Evolutionary conservation across 768 basidiomycete species (phyloP).

Genomic region (Podaxis rugospora): DNA sequence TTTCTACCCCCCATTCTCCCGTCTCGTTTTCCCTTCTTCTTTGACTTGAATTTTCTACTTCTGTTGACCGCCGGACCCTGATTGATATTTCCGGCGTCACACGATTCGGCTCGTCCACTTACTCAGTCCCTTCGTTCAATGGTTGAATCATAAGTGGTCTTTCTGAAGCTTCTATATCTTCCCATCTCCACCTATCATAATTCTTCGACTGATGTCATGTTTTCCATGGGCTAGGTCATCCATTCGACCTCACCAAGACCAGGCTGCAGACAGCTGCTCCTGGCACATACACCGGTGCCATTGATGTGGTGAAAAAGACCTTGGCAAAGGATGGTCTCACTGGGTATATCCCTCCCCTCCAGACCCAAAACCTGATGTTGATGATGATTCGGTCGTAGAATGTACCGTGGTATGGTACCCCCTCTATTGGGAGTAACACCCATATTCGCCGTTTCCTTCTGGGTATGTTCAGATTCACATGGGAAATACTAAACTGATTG

Average conservation of each 20-base stretch:
- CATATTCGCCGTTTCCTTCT: conserved; percentile 97
- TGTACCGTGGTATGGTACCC: conserved; percentile 93
- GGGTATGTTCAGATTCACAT: conserved; percentile 51
- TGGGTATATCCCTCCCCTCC: conserved; percentile 51
- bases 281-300: conserved; percentile 84
- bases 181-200: background rate
- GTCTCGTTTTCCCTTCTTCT: background rate
- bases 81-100: background rate
- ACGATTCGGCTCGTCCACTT: conserved; percentile 2
- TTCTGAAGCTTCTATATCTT: background rate
- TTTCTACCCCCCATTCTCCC: background rate
- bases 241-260: conserved; percentile 97
- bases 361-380: conserved; percentile 1
- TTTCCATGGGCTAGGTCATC: conserved; percentile 62
- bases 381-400: conserved; percentile 31
- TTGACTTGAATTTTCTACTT: background rate
- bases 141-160: background rate
- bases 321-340: conserved; percentile 85
- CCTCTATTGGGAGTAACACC: conserved; percentile 94
- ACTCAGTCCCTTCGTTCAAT: background rate
- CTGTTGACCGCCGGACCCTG: background rate
- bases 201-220: background rate
- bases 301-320: conserved; percentile 91
- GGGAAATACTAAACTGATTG: conserved; percentile 7
- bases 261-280: conserved; percentile 88